These are phyloP conservation scores for Crepidotus variabilis DNA, from an alignment of 768 basidiomycete genomes.

Conservation along the genomic window DNA sequence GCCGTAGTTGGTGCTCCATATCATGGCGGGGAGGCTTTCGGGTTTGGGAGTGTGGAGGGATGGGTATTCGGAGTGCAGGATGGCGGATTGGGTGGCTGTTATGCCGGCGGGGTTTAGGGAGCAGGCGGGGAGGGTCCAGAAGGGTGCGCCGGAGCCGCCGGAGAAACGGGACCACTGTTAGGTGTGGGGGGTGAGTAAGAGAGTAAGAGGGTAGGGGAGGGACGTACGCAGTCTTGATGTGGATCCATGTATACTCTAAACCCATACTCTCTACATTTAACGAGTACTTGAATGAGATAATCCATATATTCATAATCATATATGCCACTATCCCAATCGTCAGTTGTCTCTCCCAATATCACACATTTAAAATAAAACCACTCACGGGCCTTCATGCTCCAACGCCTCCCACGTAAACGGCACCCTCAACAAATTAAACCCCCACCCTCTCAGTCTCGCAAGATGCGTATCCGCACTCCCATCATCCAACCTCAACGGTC, in stretches of 20 bases:
- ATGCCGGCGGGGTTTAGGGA: constrained; percentile 86
- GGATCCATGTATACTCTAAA: constrained; percentile 93
- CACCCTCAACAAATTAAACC: constrained; percentile 84
- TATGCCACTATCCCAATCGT: constrained; percentile 52
- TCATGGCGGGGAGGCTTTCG: constrained; percentile 81
- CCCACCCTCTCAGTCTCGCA: constrained; percentile 85
- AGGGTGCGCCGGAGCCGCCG: constrained; percentile 92
- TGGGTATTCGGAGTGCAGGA: constrained; percentile 89
- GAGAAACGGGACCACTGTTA: constrained; percentile 91
- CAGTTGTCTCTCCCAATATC: constrained; percentile 10
- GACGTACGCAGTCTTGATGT: constrained; percentile 89
- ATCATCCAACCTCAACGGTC: constrained; percentile 83
- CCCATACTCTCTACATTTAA: constrained; percentile 88
- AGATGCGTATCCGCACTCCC: constrained; percentile 85
- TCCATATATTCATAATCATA: constrained; percentile 93
- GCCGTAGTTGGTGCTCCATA: constrained; percentile 96
- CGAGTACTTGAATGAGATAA: constrained; percentile 82
- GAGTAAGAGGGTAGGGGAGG: constrained; percentile 3
- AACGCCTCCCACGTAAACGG: constrained; percentile 94
- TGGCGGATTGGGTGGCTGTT: constrained; percentile 79
- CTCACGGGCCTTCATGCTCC: constrained; percentile 94
- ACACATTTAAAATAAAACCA: constrained; percentile 17
- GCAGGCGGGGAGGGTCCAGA: constrained; percentile 88
- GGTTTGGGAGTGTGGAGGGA: constrained; percentile 60
- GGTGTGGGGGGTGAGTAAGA: not conserved